Conservation (phyloP, 768 basidiomycete species). For the Mycena galopus region DNA sequence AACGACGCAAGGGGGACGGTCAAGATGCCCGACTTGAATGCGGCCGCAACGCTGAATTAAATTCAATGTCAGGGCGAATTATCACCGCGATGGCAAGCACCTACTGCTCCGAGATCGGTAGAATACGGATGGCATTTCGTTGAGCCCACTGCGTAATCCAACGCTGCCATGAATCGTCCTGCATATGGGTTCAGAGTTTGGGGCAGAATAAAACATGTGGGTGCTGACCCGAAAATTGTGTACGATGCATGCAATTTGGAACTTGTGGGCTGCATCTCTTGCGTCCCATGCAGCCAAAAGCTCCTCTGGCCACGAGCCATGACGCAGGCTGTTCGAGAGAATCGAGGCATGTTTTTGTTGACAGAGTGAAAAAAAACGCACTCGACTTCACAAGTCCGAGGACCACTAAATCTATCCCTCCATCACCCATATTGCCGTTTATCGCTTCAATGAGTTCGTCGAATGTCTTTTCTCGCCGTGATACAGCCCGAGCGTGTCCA, state of each 20-base stretch:
- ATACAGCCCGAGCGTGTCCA: slow-evolving; percentile 49
- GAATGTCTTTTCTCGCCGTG: slow-evolving; percentile 42
- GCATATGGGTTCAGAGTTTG: background rate
- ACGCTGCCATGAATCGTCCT: slow-evolving; percentile 47
- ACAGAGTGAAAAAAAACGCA: slow-evolving; percentile 37
- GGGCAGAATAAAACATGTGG: background rate
- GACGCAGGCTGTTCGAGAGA: slow-evolving; percentile 37
- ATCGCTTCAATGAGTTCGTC: slow-evolving; percentile 46
- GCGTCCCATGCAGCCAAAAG: slow-evolving; percentile 53
- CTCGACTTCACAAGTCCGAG: slow-evolving; percentile 63
- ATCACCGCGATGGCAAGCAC: slow-evolving; percentile 27
- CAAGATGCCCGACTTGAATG: too few relatives aligned
- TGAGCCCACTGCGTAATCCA: slow-evolving; percentile 53
- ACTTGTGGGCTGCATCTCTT: slow-evolving; percentile 51
- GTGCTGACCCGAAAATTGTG: slow-evolving; percentile 48
- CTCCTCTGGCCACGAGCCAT: slow-evolving; percentile 39
- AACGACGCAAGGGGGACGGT: too few relatives aligned
- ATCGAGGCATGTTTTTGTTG: background rate
- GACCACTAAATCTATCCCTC: slow-evolving; percentile 53
- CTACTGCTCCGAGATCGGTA: slow-evolving; percentile 57
- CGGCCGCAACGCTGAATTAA: slow-evolving; percentile 43
- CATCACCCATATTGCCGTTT: slow-evolving; percentile 34
- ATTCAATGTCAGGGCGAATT: background rate
- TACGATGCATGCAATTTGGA: slow-evolving; percentile 57
- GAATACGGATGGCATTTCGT: slow-evolving; percentile 51